phyloP scores from a whole-genome alignment of 306 rosid species.

The Senna tora region DNA sequence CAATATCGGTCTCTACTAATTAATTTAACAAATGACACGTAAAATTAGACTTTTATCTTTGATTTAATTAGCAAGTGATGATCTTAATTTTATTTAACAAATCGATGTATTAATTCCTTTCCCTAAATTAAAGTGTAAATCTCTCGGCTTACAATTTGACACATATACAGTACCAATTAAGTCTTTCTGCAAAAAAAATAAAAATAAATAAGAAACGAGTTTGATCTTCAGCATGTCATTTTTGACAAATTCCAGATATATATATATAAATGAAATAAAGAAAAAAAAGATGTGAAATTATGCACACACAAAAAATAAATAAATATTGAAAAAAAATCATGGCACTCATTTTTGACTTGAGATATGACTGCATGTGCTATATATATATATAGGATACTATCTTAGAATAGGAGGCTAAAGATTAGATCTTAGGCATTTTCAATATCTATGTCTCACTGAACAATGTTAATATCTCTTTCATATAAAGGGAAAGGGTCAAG shows the following conservation, averaged over 20 bases:
- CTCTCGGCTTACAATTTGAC: background rate
- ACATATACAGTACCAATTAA: no score
- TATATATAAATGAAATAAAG: no score
- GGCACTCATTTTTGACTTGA: conserved; percentile 53
- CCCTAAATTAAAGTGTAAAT: no score
- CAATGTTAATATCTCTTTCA: conserved; percentile 37
- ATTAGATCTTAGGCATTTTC: conserved; percentile 21
- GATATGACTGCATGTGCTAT: conserved; percentile 47
- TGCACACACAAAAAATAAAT: conserved; percentile 8
- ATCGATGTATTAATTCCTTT: no score
- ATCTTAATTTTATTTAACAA: no score
- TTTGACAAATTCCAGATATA: conserved; percentile 54
- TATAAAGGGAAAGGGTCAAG: conserved; percentile 41
- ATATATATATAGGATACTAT: background rate
- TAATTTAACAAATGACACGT: no score
- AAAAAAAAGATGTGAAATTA: background rate
- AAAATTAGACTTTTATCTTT: no score
- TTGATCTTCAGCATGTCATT: conserved; percentile 41
- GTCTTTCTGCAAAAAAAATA: no score
- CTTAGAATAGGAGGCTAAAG: conserved; percentile 36
- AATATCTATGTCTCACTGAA: conserved; percentile 17
- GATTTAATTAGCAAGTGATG: no score
- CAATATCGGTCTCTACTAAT: no score
- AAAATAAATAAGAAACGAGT: background rate
- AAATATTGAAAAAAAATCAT: conserved; percentile 19